Evolutionary conservation across 192 early-diverging fungal species (phyloP).

Genomic region (Coemansia guatemalensis): DNA sequence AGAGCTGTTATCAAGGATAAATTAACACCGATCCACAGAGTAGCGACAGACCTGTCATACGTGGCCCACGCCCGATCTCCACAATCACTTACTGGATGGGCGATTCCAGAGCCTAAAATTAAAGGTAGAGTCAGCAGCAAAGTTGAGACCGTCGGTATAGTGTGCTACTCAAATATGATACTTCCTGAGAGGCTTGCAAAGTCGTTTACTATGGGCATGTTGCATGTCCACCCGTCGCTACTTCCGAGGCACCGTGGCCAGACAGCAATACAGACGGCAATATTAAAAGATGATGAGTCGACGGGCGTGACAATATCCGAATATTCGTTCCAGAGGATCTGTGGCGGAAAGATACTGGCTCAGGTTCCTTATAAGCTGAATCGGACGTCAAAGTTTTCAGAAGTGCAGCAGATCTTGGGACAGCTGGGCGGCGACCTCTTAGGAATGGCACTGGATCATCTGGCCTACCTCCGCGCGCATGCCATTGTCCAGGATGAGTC

Average conservation of each 20-base stretch:
- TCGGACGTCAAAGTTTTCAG: background rate
- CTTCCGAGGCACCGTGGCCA: conserved; percentile 86
- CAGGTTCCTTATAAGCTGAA: conserved; percentile 44
- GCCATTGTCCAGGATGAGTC: conserved; percentile 62
- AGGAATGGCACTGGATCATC: conserved; percentile 12
- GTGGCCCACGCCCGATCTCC: background rate
- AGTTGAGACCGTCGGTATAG: background rate
- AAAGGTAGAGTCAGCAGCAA: background rate
- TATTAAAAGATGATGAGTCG: conserved; percentile 69
- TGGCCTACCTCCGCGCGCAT: conserved; percentile 33
- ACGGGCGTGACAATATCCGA: conserved; percentile 90
- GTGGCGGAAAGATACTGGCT: conserved; percentile 75
- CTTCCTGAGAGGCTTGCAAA: background rate
- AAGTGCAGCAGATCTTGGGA: conserved; percentile 1
- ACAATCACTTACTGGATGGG: background rate
- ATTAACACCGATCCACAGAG: background rate
- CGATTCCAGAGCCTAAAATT: background rate
- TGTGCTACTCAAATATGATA: background rate
- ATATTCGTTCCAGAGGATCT: conserved; percentile 61
- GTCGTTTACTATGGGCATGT: conserved; percentile 59
- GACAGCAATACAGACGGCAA: conserved; percentile 77
- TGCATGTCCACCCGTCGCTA: conserved; percentile 89
- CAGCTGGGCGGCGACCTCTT: conserved; percentile 11
- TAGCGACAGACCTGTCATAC: background rate
- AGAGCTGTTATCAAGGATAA: background rate